Percentiles rank a stretch among this genome's conserved stretches.
These are phyloP conservation scores for Polyplosphaeria fusca DNA, from an alignment of 495 filamentous ascomycete genomes.

Conservation along the genomic window DNA sequence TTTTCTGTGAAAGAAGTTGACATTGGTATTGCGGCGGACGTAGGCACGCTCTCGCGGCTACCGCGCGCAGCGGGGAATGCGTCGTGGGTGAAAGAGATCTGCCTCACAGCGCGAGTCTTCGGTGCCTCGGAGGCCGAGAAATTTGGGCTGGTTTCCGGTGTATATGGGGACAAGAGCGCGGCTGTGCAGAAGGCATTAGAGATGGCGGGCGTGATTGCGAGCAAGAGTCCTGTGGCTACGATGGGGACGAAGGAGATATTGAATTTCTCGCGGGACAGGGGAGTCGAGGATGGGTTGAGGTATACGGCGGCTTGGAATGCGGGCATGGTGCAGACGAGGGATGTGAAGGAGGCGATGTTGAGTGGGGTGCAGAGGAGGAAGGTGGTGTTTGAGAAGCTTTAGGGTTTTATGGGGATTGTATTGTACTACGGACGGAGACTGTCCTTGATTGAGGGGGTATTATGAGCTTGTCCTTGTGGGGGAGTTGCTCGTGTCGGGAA, in stretches of 20 bases:
- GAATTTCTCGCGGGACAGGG: slow-evolving; percentile 79
- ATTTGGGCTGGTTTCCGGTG: slow-evolving; percentile 83
- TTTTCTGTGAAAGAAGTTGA: slow-evolving; percentile 94
- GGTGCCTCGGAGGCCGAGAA: slow-evolving; percentile 71
- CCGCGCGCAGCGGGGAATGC: slow-evolving; percentile 75
- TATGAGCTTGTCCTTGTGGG: too few relatives aligned
- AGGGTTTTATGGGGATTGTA: too few relatives aligned
- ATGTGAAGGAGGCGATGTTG: slow-evolving; percentile 69
- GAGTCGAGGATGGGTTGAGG: slow-evolving; percentile 71
- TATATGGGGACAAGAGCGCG: slow-evolving; percentile 48
- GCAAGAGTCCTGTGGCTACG: slow-evolving; percentile 87
- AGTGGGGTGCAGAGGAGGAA: slow-evolving; percentile 76
- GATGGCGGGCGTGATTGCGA: slow-evolving; percentile 64
- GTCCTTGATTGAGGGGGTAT: too few relatives aligned
- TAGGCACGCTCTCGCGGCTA: slow-evolving; percentile 80
- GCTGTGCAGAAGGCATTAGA: slow-evolving; percentile 51
- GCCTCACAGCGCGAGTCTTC: slow-evolving; percentile 73
- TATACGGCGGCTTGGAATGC: slow-evolving; percentile 89
- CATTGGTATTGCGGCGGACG: slow-evolving; percentile 89
- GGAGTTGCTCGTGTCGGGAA: too few relatives aligned
- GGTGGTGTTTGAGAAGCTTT: slow-evolving; percentile 85
- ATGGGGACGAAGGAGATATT: slow-evolving; percentile 90
- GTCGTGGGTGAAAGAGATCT: slow-evolving; percentile 91
- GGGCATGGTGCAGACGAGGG: slow-evolving; percentile 73
- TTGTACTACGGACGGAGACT: too few relatives aligned